A percentile compares a stretch with the other conserved stretches of the same genome.
These are phyloP conservation scores for Ophiostoma novo-ulmi DNA, from an alignment of 2,329 filamentous ascomycete genomes.

Conservation along the genomic window DNA sequence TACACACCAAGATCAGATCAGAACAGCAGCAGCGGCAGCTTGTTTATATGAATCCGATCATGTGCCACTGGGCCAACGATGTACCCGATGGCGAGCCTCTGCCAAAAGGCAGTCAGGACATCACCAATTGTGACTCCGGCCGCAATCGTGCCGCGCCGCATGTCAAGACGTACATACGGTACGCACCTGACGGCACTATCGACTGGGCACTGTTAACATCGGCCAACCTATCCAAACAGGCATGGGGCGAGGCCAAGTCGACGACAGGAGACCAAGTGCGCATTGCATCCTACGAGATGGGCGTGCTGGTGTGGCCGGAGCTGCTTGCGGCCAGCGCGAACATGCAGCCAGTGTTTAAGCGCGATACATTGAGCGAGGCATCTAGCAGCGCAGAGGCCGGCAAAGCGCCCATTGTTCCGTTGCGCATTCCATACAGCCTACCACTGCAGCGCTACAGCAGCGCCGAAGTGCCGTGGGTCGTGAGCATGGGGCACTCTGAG, in stretches of 20 bases:
- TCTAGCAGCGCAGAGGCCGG: background rate
- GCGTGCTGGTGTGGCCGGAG: slow-evolving; percentile 75
- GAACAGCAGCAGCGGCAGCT: slow-evolving; percentile 68
- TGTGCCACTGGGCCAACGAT: slow-evolving; percentile 73
- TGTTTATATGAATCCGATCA: slow-evolving; percentile 61
- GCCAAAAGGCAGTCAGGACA: background rate
- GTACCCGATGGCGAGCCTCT: slow-evolving; percentile 33
- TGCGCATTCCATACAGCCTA: slow-evolving; percentile 78
- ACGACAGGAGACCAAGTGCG: slow-evolving; percentile 57
- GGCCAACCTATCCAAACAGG: slow-evolving; percentile 87
- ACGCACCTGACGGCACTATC: slow-evolving; percentile 45
- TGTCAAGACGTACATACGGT: slow-evolving; percentile 79
- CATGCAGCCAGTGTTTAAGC: slow-evolving; percentile 67
- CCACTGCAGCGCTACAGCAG: slow-evolving; percentile 62
- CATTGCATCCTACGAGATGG: slow-evolving; percentile 77
- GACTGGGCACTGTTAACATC: slow-evolving; percentile 85
- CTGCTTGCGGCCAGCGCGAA: slow-evolving; percentile 45
- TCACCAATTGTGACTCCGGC: slow-evolving; percentile 46
- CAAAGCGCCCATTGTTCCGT: slow-evolving; percentile 49
- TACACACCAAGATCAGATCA: slow-evolving; percentile 74
- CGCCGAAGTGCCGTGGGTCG: slow-evolving; percentile 71
- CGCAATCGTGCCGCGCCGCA: slow-evolving; percentile 72
- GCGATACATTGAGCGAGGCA: slow-evolving; percentile 45
- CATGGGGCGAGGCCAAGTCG: slow-evolving; percentile 67
- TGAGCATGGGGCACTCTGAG: slow-evolving; percentile 53